These are phyloP conservation scores for Aspergillus sp. DNA, from an alignment of 2,329 filamentous ascomycete genomes.

Conservation along the genomic window DNA sequence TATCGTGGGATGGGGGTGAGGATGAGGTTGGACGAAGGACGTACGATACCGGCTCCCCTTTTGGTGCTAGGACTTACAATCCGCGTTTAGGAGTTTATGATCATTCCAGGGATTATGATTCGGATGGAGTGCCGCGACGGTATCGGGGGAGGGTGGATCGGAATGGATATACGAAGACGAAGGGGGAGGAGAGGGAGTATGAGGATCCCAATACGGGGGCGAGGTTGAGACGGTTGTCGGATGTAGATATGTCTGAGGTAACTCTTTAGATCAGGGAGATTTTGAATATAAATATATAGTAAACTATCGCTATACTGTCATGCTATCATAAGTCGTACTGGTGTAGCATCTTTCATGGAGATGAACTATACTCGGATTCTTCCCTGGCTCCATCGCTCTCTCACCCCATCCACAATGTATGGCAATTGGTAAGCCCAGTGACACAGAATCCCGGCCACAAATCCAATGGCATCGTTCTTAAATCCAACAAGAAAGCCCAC, in stretches of 20 bases:
- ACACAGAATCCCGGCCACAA: conserved; percentile 74
- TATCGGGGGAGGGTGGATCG: background rate
- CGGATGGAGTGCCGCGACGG: conserved; percentile 5
- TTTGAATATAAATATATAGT: background rate
- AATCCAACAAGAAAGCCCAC: conserved; percentile 78
- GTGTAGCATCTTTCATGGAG: no score
- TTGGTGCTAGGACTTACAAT: conserved; percentile 11
- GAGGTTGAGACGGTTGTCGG: conserved; percentile 8
- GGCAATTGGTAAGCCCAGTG: conserved; percentile 60
- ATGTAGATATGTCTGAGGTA: conserved; percentile 11
- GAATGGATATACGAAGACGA: conserved; percentile 9
- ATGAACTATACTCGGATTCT: conserved; percentile 20
- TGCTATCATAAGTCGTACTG: background rate
- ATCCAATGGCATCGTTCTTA: conserved; percentile 84
- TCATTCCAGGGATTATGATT: conserved; percentile 12
- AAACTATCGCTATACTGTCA: background rate
- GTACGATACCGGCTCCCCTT: conserved; percentile 7
- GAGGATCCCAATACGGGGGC: conserved; percentile 17
- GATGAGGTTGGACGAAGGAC: conserved; percentile 3
- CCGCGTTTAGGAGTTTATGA: conserved; percentile 11
- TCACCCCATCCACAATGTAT: conserved; percentile 16
- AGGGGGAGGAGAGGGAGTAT: conserved; percentile 8
- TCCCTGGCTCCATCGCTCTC: conserved; percentile 24
- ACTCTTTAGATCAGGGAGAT: background rate
- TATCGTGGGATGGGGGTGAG: conserved; percentile 4